Evolutionary conservation across 2,329 filamentous ascomycete species (phyloP), one percentile per base, ranked within the genome.

Genomic region (Periconia macrospinosa): DNA sequence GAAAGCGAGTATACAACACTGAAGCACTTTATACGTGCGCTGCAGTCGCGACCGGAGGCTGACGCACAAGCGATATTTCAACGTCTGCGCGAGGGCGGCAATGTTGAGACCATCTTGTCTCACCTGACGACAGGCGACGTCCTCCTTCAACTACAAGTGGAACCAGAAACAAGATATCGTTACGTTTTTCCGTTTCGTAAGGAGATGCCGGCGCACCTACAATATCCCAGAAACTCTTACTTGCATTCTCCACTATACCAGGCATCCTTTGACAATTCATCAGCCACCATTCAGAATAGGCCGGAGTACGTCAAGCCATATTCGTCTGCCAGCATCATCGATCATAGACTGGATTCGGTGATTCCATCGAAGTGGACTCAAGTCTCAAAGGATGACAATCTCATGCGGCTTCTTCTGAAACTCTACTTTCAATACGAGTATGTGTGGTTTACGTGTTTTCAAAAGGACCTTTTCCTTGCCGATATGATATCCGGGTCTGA

Each of bases 391-490:
- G 53, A 58, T 33, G 49, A 60, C 30, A 37, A 43, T n/a, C 49
- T 60, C 10, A 27, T 56, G 41, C 37, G 44, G 13, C 15, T 35
- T 27, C 56, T 56, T n/a, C 41, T 60, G n/a, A 41, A 56, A 23
- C 13, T 14, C 2, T 60, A 58, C 17, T 56, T 60, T 18, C 23
- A 52, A 5, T 51, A 54, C 23, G 53, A 58, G 33, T 58, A 45
- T 20, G 50, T 46, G 2, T 49, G 44, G 13, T 56, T 30, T 27
- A 35, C 49, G 5, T 52, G 45, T 30, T 56, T 60, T 33, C 57
- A 60, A 17, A 60, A 56, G 40, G 56, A 60, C 18, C 17, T 47
- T n/a, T 55, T 60, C 27, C 49, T 60, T 14, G 51, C 52, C 5
- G 58, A 58, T 30, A 50, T 60, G 45, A 19, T 47, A 13, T n/a